A percentile compares a stretch with the other conserved stretches of the same genome.
Evolutionary conservation across 2,329 filamentous ascomycete genomes (phyloP).

Genomic region (Septoria petroselini): DNA sequence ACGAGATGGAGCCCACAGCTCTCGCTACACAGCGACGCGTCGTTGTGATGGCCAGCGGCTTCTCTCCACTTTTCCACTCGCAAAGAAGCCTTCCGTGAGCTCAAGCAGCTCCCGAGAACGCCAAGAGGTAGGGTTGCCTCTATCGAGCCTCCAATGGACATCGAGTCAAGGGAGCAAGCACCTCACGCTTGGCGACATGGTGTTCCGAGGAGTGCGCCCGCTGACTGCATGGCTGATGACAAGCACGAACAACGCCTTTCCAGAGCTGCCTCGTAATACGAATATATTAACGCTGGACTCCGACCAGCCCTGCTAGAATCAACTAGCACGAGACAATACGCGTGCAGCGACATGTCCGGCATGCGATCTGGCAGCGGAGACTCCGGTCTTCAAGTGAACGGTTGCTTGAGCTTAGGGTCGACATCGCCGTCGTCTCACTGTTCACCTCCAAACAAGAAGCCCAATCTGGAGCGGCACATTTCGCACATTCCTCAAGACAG

Average conservation of each 20-base stretch:
- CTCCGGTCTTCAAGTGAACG: constrained; percentile 13
- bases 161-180: constrained; percentile 11
- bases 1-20: background rate
- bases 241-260: background rate
- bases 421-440: background rate
- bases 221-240: constrained; percentile 14
- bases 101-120: background rate
- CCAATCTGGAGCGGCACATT: constrained; percentile 17
- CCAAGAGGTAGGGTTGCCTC: background rate
- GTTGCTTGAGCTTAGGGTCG: constrained; percentile 5
- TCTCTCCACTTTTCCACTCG: constrained; percentile 3
- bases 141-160: constrained; percentile 6
- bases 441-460: constrained; percentile 10
- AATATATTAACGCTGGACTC: too few species aligned
- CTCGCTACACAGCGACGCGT: background rate
- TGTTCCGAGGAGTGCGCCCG: constrained; percentile 3
- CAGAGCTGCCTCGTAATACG: too few species aligned
- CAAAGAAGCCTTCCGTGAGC: constrained; percentile 1
- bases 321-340: background rate
- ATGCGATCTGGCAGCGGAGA: background rate
- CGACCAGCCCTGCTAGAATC: too few species aligned
- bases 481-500: constrained; percentile 18
- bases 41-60: too few species aligned
- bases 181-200: constrained; percentile 9
- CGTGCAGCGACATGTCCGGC: background rate